Base-by-base conservation (phyloP, 345 rosid genomes). In the Camelina neglecta region DNA sequence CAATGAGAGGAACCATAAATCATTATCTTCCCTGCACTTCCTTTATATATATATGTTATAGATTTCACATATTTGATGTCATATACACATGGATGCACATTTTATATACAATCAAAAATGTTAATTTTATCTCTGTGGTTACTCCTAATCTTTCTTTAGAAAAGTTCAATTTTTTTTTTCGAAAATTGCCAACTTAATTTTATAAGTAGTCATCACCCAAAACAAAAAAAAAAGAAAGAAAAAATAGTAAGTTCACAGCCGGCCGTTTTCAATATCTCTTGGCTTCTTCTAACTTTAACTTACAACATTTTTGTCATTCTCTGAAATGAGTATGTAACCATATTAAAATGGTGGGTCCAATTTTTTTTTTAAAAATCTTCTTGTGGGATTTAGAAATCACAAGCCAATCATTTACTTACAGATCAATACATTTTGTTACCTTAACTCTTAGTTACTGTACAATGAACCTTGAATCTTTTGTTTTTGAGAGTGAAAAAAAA, bases 291-390 rank as follows among this genome's bases (percentile, higher is more conserved):
- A 59, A 60, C 79, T 75, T 75, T 59, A 49, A 67, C 60, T 75
- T 74, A 66, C n/a, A 35, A 48, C 42, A 73, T 29, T 59, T 75
- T 67, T 75, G 67, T 67, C 65, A 75, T 60, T 75, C 61, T 60
- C 45, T 67, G 62, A 60, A 45, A 38, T 39, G 41, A 38, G 29
- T 65, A 13, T 47, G 60, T 57, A 74, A 47, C 72, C 49, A 26
- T 63, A 65, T 44, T 44, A 15, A 45, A 67, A 23, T 63, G 33
- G 23, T 59, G 33, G 66, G 72, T 47, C 44, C 44, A 39, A 10
- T 6, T 24, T 49, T 33, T 55, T 45, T n/a, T 48, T 18, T 49
- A n/a, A n/a, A 3, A 11, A 21, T 56, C 49, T 51, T 26, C 29
- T 72, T 45, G 33, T 48, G 48, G 4, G 1, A 53, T 26, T 53